Evolutionary conservation across 1,284 basidiomycete genomes (phyloP).

Genomic region (Malassezia obtusa): DNA sequence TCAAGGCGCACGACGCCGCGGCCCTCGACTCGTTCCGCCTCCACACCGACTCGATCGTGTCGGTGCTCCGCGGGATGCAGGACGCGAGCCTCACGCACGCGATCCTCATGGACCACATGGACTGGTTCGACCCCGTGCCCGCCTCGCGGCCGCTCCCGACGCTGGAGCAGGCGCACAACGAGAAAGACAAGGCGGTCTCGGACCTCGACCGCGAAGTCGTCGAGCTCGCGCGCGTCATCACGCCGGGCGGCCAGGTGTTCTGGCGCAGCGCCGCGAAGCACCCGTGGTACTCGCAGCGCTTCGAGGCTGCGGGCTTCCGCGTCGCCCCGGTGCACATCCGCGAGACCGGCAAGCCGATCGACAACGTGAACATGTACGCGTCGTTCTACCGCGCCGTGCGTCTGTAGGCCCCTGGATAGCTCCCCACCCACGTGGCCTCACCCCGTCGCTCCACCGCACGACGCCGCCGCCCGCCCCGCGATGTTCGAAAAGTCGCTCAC

Average conservation of each 20-base stretch:
- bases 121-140: slow-evolving; percentile 61
- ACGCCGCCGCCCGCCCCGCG: background rate
- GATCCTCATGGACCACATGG: slow-evolving; percentile 71
- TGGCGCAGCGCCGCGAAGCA: slow-evolving; percentile 63
- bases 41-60: slow-evolving; percentile 67
- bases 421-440: background rate
- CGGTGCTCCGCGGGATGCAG: slow-evolving; percentile 53
- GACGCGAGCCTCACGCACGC: slow-evolving; percentile 39
- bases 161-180: slow-evolving; percentile 45
- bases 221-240: slow-evolving; percentile 59
- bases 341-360: slow-evolving; percentile 51
- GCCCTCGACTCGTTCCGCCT: slow-evolving; percentile 60
- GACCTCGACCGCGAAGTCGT: slow-evolving; percentile 60
- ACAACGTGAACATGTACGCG: slow-evolving; percentile 59
- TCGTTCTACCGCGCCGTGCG: slow-evolving; percentile 49
- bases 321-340: slow-evolving; percentile 41
- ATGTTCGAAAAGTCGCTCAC: slow-evolving; percentile 47
- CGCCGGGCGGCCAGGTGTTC: slow-evolving; percentile 59
- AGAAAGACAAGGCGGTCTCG: slow-evolving; percentile 48
- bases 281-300: slow-evolving; percentile 65
- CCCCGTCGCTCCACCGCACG: too few species aligned
- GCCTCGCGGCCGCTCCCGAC: slow-evolving; percentile 49
- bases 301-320: slow-evolving; percentile 50
- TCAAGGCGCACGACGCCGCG: slow-evolving; percentile 54
- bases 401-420: slow-evolving; percentile 16